Conservation (phyloP, 306 rosid genomes). For the Glycyrrhiza uralensis region DNA sequence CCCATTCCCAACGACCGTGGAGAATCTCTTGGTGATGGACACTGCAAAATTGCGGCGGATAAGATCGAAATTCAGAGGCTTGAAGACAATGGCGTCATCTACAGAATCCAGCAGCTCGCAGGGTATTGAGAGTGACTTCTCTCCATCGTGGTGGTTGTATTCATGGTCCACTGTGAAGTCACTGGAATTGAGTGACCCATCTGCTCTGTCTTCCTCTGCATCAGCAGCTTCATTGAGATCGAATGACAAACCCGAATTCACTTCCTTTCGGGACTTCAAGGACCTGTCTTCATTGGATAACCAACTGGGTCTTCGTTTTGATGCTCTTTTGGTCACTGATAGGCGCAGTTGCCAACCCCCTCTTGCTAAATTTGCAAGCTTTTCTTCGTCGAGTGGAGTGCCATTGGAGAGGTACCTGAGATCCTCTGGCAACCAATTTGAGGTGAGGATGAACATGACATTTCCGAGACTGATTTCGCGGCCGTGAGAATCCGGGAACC, state of each 20-base stretch:
- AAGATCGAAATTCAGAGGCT: slow-evolving; percentile 55
- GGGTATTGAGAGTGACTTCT: slow-evolving; percentile 33
- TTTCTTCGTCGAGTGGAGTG: slow-evolving; percentile 51
- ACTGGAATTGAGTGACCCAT: slow-evolving; percentile 88
- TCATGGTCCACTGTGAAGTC: slow-evolving; percentile 82
- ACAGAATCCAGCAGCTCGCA: slow-evolving; percentile 60
- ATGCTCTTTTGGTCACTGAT: slow-evolving; percentile 45
- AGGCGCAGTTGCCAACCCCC: slow-evolving; percentile 73
- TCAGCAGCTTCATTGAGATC: slow-evolving; percentile 83
- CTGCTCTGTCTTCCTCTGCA: slow-evolving; percentile 61
- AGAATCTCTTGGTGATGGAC: slow-evolving; percentile 48
- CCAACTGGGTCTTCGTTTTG: slow-evolving; percentile 75
- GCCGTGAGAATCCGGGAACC: slow-evolving; percentile 78
- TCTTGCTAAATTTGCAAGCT: slow-evolving; percentile 52
- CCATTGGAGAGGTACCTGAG: slow-evolving; percentile 51
- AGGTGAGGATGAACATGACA: slow-evolving; percentile 76
- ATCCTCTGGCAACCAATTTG: slow-evolving; percentile 80
- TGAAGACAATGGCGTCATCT: slow-evolving; percentile 75
- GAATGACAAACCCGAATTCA: slow-evolving; percentile 46
- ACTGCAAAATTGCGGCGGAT: slow-evolving; percentile 46
- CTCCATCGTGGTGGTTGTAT: slow-evolving; percentile 40
- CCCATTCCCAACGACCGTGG: slow-evolving; percentile 53
- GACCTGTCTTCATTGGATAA: slow-evolving; percentile 53
- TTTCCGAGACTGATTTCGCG: slow-evolving; percentile 85
- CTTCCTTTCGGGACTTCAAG: slow-evolving; percentile 56